Conservation (phyloP, 2,329 filamentous ascomycete species). For the Cryoendolithus antarcticus region DNA sequence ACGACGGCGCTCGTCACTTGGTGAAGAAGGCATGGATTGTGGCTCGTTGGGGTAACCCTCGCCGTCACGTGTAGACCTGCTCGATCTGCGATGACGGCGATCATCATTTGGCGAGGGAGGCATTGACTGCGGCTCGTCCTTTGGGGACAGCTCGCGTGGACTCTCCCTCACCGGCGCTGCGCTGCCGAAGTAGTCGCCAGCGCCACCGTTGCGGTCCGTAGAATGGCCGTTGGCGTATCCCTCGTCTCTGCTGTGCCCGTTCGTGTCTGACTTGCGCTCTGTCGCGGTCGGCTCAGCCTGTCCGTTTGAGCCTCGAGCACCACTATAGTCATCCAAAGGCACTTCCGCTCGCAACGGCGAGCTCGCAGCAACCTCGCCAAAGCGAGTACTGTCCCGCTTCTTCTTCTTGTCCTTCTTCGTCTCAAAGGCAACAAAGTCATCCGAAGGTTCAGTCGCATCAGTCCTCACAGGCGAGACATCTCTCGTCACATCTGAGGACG, state of each 20-base stretch:
- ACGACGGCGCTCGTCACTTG: too few relatives aligned
- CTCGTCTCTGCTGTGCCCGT: too few relatives aligned
- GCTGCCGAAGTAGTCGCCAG: too few relatives aligned
- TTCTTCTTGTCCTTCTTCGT: conserved; percentile 30
- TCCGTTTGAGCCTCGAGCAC: neutral
- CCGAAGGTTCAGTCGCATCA: neutral
- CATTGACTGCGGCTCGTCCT: conserved; percentile 1
- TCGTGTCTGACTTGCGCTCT: too few relatives aligned
- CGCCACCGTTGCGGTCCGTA: too few relatives aligned
- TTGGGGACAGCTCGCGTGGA: conserved; percentile 11
- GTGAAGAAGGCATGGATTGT: too few relatives aligned
- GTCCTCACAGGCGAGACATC: neutral
- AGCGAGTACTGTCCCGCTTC: conserved; percentile 31
- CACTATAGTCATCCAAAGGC: conserved; percentile 24
- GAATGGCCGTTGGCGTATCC: too few relatives aligned
- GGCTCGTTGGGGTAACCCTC: too few relatives aligned
- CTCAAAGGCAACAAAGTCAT: conserved; percentile 3
- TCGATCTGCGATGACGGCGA: too few relatives aligned
- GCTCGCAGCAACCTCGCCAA: conserved; percentile 28
- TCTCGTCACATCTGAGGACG: conserved; percentile 2
- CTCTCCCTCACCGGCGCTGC: conserved; percentile 2
- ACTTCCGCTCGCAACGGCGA: conserved; percentile 34
- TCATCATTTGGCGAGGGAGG: too few relatives aligned
- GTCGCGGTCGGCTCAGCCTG: neutral
- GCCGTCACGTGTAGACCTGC: too few relatives aligned